Evolutionary conservation across 192 early-diverging fungal species (phyloP), one percentile per base, ranked within the genome.

Genomic region (Globomyces pollinis-pini): DNA sequence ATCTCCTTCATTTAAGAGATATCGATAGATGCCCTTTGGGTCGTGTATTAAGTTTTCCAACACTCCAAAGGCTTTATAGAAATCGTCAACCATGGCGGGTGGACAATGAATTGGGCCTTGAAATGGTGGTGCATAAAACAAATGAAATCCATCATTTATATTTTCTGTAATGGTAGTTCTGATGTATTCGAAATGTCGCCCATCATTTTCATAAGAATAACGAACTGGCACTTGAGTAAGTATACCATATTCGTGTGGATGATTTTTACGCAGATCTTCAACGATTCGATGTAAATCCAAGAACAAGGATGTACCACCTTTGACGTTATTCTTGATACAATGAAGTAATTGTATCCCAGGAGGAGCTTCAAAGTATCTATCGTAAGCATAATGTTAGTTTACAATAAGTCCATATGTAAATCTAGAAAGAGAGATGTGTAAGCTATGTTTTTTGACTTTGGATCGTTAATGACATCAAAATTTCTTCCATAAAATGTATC

Each of bases 331-430:
- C 55, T 88, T 72, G 18, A 92, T 64, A 62, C 78, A 76, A 59
- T 91, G 88, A 8, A 92, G 72, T 38, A 90, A 69, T 64, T 92
- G 90, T 29, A 92, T 62, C 1, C 85, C 90, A 12, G 90, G 88
- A 1, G 90, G 88, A 7, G 81, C 62, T 54, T 90, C 88, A 60
- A 86, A 76, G 64, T 91, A n/a, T n/a, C n/a, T n/a, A 90, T n/a
- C n/a, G n/a, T n/a, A n/a, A n/a, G n/a, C n/a, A n/a, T n/a, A n/a
- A n/a, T n/a, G n/a, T n/a, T n/a, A n/a, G n/a, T n/a, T n/a, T n/a
- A 88, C 88, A 91, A 67, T 35, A 92, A 68, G 76, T 92, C 90
- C 90, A 91, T 91, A 60, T 92, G 90, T 36, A 89, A 78, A 0
- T 88, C 88, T 15, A 92, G 74, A 60, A 85, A 75, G 23, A 92